A percentile compares a stretch with the other conserved stretches of the same genome.
Conservation (phyloP, 2,329 filamentous ascomycete genomes). For the Aureobasidium namibiae region DNA sequence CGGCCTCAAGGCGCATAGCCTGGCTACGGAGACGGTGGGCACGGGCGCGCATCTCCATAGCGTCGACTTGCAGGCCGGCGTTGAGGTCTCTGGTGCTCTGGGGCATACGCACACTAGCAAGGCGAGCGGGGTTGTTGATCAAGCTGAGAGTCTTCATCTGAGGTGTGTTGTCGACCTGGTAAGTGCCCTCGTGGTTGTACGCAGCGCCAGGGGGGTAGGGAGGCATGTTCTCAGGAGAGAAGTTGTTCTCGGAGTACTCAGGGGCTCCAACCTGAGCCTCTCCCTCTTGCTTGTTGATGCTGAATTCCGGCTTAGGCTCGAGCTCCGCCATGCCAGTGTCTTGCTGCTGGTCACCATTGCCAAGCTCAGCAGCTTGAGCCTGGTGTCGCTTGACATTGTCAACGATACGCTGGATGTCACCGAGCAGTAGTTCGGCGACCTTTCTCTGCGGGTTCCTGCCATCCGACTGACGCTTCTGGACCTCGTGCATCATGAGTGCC, state of each 20-base stretch:
- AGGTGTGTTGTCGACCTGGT: neutral
- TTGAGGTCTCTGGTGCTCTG: neutral
- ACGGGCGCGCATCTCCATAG: neutral
- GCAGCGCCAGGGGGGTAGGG: neutral
- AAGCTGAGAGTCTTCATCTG: neutral
- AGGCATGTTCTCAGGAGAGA: neutral
- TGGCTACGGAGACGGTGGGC: neutral
- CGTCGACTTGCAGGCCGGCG: neutral
- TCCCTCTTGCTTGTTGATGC: neutral
- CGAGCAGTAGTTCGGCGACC: slow-evolving; percentile 14
- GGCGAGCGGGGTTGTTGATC: neutral
- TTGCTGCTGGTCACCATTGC: neutral
- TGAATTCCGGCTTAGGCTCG: neutral
- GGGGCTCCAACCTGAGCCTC: neutral
- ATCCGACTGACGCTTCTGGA: slow-evolving; percentile 12
- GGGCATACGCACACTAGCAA: no score
- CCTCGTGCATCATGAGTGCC: slow-evolving; percentile 13
- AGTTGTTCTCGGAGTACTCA: neutral
- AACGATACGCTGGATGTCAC: slow-evolving; percentile 14
- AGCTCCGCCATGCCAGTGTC: neutral
- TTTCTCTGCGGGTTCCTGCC: slow-evolving; percentile 15
- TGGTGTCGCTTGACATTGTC: slow-evolving; percentile 8
- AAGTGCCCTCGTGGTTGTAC: neutral
- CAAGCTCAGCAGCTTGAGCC: neutral
- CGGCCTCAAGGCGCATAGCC: slow-evolving; percentile 11